Conservation (phyloP, 345 rosid genomes). For the Populus nigra region DNA sequence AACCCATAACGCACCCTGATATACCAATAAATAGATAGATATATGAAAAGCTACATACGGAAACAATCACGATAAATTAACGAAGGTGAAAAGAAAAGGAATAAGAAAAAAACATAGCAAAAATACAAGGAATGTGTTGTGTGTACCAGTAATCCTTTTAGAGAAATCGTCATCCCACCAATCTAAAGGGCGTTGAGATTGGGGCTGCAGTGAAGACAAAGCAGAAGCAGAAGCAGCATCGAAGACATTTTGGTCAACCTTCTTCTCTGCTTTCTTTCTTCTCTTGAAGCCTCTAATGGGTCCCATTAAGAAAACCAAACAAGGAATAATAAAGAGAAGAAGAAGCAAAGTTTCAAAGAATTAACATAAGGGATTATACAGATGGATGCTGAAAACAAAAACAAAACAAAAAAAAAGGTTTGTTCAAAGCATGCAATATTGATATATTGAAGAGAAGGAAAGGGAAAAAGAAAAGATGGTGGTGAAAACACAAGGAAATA, state of each 20-base stretch:
- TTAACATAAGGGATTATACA: not conserved
- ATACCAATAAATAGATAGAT: not conserved
- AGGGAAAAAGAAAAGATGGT: not conserved
- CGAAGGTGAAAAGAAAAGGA: not conserved
- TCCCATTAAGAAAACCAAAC: constrained; percentile 11
- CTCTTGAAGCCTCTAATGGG: constrained; percentile 23
- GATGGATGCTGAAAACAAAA: not conserved
- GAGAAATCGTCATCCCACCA: constrained; percentile 85
- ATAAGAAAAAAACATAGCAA: not conserved
- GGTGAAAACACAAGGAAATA: not conserved
- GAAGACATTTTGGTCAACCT: constrained; percentile 58
- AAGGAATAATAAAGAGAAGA: not conserved
- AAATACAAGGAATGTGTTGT: not conserved
- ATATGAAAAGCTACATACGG: constrained; percentile 8
- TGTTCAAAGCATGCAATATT: not conserved
- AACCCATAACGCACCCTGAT: not conserved
- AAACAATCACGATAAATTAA: not conserved
- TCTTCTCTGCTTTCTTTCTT: constrained; percentile 50
- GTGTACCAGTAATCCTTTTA: constrained; percentile 61
- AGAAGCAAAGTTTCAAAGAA: not conserved
- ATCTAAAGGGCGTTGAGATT: constrained; percentile 40
- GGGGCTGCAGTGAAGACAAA: constrained; percentile 18
- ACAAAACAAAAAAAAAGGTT: too few relatives aligned
- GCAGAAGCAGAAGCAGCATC: constrained; percentile 36
- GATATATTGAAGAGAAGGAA: not conserved